Evolutionary conservation across 768 basidiomycete species (phyloP).

Genomic region (Boletus patriciae): DNA sequence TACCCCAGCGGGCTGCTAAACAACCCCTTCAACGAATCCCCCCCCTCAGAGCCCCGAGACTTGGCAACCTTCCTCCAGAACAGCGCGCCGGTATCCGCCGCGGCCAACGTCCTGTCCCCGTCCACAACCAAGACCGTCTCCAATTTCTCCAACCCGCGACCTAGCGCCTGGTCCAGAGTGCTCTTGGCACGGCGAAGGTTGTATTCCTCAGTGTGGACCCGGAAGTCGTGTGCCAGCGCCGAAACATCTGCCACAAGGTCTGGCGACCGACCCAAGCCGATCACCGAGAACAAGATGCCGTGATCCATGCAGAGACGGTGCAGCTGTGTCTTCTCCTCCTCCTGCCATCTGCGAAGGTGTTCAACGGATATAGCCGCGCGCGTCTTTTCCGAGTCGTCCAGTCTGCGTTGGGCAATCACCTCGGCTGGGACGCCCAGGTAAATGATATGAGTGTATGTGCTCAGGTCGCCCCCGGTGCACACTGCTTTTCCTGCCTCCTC

Average conservation of each 20-base stretch:
- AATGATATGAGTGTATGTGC: conserved; percentile 18
- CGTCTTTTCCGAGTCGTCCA: conserved; percentile 7
- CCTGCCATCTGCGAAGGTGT: conserved; percentile 17
- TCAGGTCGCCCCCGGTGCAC: conserved; percentile 17
- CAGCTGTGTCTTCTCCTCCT: conserved; percentile 16
- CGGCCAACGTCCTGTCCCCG: conserved; percentile 13
- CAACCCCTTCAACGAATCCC: conserved; percentile 10
- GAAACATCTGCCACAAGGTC: conserved; percentile 16
- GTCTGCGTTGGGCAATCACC: conserved; percentile 16
- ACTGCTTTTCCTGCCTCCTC: conserved; percentile 18
- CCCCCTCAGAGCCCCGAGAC: conserved; percentile 14
- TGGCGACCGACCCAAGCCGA: conserved; percentile 9
- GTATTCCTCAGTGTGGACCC: conserved; percentile 13
- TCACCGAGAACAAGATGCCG: conserved; percentile 15
- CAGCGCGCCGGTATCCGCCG: conserved; percentile 9
- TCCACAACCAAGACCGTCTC: conserved; percentile 14
- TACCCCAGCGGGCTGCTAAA: conserved; percentile 15
- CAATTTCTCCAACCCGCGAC: conserved; percentile 12
- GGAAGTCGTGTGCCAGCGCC: conserved; percentile 9
- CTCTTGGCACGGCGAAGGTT: conserved; percentile 14
- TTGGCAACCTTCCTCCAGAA: conserved; percentile 14
- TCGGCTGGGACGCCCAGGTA: conserved; percentile 11
- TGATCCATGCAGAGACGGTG: conserved; percentile 17
- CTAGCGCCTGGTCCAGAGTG: conserved; percentile 15
- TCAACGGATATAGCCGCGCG: conserved; percentile 9